A percentile compares a stretch with the other conserved stretches of the same genome.
Evolutionary conservation across 192 early-diverging fungal species (phyloP).

Genomic region (Ambispora gerdemannii): DNA sequence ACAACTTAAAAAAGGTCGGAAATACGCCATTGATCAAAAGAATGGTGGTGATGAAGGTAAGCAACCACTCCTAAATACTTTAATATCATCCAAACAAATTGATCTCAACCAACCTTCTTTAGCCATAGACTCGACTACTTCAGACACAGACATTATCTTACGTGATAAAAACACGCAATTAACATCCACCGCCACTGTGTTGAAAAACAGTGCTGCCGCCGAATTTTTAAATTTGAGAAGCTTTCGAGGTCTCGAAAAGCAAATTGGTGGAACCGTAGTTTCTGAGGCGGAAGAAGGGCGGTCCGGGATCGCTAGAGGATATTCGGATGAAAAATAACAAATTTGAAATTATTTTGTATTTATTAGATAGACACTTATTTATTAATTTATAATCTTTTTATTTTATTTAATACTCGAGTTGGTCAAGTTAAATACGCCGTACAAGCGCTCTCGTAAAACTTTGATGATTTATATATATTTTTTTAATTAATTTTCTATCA

Average conservation of each 20-base stretch:
- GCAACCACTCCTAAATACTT: too few relatives aligned
- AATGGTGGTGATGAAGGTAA: too few relatives aligned
- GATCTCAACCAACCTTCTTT: background rate
- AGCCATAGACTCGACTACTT: background rate
- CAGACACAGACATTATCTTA: constrained; percentile 49
- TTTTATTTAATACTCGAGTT: too few relatives aligned
- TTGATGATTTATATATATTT: too few relatives aligned
- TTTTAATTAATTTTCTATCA: too few relatives aligned
- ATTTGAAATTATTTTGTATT: too few relatives aligned
- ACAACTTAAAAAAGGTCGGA: constrained; percentile 57
- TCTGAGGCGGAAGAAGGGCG: constrained; percentile 67
- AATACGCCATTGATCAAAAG: constrained; percentile 42
- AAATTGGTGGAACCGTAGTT: constrained; percentile 61
- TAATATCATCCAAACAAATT: constrained; percentile 1
- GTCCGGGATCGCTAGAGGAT: constrained; percentile 84
- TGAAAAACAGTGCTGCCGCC: constrained; percentile 60
- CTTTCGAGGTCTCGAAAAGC: constrained; percentile 79
- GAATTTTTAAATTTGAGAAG: constrained; percentile 72
- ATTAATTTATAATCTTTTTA: too few relatives aligned
- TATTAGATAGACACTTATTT: too few relatives aligned
- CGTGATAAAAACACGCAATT: constrained; percentile 53
- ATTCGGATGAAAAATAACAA: constrained; percentile 53
- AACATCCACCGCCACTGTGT: constrained; percentile 50
- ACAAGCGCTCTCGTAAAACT: too few relatives aligned
- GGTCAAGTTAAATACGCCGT: too few relatives aligned